Conservation (phyloP, 129 eudicot genomes). For the Escallonia herrerae region DNA sequence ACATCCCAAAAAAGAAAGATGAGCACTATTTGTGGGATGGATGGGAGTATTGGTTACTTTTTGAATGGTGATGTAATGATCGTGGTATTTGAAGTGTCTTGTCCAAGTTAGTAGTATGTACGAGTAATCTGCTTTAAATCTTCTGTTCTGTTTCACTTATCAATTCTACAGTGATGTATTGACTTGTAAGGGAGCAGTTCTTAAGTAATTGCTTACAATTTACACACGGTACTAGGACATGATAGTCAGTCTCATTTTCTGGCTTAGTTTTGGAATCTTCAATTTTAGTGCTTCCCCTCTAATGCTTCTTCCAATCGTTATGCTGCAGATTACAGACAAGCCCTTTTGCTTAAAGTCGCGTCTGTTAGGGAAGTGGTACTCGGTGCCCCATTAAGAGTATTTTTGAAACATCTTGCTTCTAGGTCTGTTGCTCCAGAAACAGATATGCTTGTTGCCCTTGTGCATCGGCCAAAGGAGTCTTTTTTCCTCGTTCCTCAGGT, state of each 20-base stretch:
- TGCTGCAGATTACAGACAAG: slow-evolving; percentile 55
- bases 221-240: background rate
- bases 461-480: slow-evolving; percentile 88
- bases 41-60: no score
- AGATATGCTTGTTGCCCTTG: slow-evolving; percentile 62
- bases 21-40: no score
- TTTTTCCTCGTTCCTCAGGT: slow-evolving; percentile 91
- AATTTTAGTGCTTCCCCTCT: slow-evolving; percentile 11
- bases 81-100: background rate
- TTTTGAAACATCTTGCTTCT: slow-evolving; percentile 64
- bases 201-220: background rate
- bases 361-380: slow-evolving; percentile 90
- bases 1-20: no score
- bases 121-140: background rate
- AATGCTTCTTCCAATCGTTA: slow-evolving; percentile 15
- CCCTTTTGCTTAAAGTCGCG: slow-evolving; percentile 66
- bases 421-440: slow-evolving; percentile 50
- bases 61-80: no score
- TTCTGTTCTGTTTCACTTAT: background rate
- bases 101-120: background rate
- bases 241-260: background rate
- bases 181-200: background rate
- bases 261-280: no score
- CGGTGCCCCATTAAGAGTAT: slow-evolving; percentile 81
- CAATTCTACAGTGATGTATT: background rate